A percentile compares a stretch with the other conserved stretches of the same genome.
Conservation (phyloP, 2,329 filamentous ascomycete genomes). For the Ilyonectria robusta region DNA sequence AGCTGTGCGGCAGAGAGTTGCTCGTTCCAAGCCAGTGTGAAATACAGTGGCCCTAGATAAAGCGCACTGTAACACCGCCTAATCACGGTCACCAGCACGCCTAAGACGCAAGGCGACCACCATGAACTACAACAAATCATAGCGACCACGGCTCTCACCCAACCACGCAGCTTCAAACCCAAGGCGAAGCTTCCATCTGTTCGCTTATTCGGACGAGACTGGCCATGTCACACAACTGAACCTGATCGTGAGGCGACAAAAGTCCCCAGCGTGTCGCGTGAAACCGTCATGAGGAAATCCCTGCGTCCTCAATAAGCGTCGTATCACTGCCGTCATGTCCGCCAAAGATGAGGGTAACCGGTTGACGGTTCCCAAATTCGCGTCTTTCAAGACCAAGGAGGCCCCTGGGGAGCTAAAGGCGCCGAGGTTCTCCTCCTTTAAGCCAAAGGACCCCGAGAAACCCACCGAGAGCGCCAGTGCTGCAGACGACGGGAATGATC, state of each 20-base stretch:
- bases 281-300: conserved; percentile 30
- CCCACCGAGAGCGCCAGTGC: conserved; percentile 43
- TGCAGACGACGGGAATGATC: conserved; percentile 38
- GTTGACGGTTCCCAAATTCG: conserved; percentile 74
- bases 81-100: not conserved
- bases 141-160: not conserved
- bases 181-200: not conserved
- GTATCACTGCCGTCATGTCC: conserved; percentile 43
- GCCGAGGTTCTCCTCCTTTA: conserved; percentile 85
- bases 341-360: conserved; percentile 42
- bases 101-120: not conserved
- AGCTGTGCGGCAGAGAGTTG: not conserved
- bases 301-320: conserved; percentile 16
- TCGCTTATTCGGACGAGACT: not conserved
- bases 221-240: not conserved
- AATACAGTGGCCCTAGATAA: not conserved
- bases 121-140: not conserved
- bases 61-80: not conserved
- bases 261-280: not conserved
- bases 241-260: not conserved
- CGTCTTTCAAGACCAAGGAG: conserved; percentile 72
- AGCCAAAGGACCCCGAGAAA: conserved; percentile 58
- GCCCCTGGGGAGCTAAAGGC: conserved; percentile 39
- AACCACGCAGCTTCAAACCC: not conserved
- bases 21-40: not conserved